Evolutionary conservation across 139 green algal genomes (phyloP), one percentile per base, ranked within the genome.

Genomic region (Auxenochlorella pyrenoidosa): DNA sequence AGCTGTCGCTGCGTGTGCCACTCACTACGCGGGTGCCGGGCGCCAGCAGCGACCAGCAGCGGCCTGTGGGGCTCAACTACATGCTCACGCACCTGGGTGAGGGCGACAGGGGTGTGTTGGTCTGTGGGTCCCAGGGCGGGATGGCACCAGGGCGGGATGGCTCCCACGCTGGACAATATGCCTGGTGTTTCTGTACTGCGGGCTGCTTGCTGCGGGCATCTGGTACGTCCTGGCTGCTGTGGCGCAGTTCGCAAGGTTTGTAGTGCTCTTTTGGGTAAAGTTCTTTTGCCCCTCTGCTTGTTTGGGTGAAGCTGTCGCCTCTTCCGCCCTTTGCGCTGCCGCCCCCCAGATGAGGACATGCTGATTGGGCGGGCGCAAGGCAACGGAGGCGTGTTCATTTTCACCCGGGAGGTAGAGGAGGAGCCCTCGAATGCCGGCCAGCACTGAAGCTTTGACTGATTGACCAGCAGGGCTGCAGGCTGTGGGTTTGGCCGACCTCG

Each of bases 381-480:
- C 36, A 83, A 82, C 19, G 89, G 87, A 41, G 91, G 91, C 34
- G 90, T 44, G 28, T 94, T 93, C 59, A 88, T 94, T 0, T 94
- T 94, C 54, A 87, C 30, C 21, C 30, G 79, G 6, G 85, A 76
- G 70, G 21, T 34, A 13, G 63, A 71, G 63, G 63, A n/a, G 63
- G 63, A n/a, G 5, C 1, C 63, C 19, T 3, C 63, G 3, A 44
- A 12, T 16, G 70, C 6, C 34, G 70, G 15, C 34, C 70, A 44
- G 70, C 70, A 41, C 70, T 71, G 63, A 38, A 13, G 8, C 47
- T 54, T 54, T 10, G n/a, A n/a, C n/a, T n/a, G n/a, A n/a, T 54
- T 10, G 47, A 54, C 47, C 47, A 54, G n/a, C n/a, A n/a, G n/a
- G n/a, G n/a, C n/a, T n/a, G n/a, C n/a, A n/a, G n/a, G n/a, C n/a